Base-by-base conservation (phyloP, 345 rosid species). In the Diplotaxis tenuifolia region DNA sequence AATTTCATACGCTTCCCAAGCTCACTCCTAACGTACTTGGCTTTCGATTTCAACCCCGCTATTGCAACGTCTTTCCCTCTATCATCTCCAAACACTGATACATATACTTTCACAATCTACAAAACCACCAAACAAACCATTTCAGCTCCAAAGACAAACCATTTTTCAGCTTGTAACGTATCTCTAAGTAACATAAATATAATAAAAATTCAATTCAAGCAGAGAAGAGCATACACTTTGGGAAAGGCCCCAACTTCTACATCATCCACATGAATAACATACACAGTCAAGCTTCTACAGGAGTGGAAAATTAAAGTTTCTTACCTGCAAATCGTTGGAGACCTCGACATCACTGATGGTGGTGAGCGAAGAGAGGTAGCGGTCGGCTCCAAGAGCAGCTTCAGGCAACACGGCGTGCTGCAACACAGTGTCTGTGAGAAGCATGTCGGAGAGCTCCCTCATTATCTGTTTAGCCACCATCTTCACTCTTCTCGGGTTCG, bases 61-160 rank as follows among this genome's bases (percentile, higher is more conserved):
- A 91, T 75, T 0, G 96, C 98, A 69, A 89, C 84, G 21, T 91
- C 96, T 83, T 83, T 91, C 63, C 98, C 98, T 81, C 96, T 86
- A 62, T 94, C 98, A 69, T 94, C 97, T 3, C 98, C 98, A 68
- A 89, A 94, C 62, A 91, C 98, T 7, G 98, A 94, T 15, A 94
- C 90, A 79, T 85, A 94, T 5, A 91, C 98, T 80, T 94, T 94
- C 28, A 91, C 98, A 72, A 94, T 95, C 98, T 91, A 68, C 71
- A 68, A 32, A 6, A 45, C 23, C 22, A n/a, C 63, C 4, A 38
- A 38, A 38, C 15, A 45, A 14, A 45, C 20, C 52, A 45, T 45
- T 45, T 5, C 49, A n/a, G n/a, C n/a, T n/a, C n/a, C n/a, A n/a
- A n/a, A n/a, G n/a, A n/a, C n/a, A n/a, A n/a, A n/a, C n/a, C n/a